Base-by-base conservation (phyloP, 139 green algal genomes). In the Tetratostichococcus sp. region DNA sequence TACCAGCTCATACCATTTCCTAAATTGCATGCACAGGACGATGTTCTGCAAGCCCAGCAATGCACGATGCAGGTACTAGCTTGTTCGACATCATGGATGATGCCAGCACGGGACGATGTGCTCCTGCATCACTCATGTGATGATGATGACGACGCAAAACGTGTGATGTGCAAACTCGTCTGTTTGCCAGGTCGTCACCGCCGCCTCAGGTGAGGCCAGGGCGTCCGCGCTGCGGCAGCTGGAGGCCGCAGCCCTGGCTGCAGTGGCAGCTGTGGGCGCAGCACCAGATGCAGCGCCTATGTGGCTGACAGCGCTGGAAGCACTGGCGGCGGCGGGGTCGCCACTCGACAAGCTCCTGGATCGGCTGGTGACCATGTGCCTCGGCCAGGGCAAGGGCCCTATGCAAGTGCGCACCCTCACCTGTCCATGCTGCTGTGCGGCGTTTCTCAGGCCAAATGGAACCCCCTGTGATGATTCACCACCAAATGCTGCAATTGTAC, bases 31-130 rank as follows among this genome's bases (percentile, higher is more conserved):
- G 26, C 42, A 50, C 39, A 11, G 43, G 23, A 30, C 35, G 21
- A 33, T 22, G n/a, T 32, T 3, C 69, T 90, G 35, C 73, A 86
- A 68, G 70, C 73, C 1, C 76, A 75, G 39, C 65, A 73, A 25
- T 26, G 30, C 26, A 70, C 39, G 22, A 30, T 62, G 4, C 76
- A 81, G 76, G 76, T 77, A 3, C 39, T n/a, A n/a, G n/a, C 39
- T 50, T 11, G 8, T 11, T 16, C 26, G 16, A 35, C 35, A 8
- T 28, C 6, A 1, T 35, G n/a, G 22, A 21, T 30, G 22, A 28
- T 30, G 23, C 8, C 0, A 6, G 26, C 42, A 50, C 39, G 39
- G 43, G 23, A 30, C 35, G 21, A 33, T 22, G n/a, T 32, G 8
- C 69, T 90, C 11, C 19, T 32, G 39, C 39, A 50, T 50, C 39